phyloP scores from a whole-genome alignment of 495 filamentous ascomycete species.

The Lepidopterella palustris region DNA sequence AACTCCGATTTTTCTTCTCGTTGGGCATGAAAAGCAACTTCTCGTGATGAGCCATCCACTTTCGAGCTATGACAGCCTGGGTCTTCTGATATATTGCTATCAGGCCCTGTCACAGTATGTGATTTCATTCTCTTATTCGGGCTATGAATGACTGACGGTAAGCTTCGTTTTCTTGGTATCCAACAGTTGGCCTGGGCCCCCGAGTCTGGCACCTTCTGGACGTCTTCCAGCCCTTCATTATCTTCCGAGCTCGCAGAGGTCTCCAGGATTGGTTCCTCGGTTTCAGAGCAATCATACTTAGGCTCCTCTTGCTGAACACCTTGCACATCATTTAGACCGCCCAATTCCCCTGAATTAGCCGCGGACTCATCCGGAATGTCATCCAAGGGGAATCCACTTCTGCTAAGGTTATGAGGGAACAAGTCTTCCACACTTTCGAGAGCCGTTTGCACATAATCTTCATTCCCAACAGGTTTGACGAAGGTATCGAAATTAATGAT shows the following conservation, averaged over 20 bases:
- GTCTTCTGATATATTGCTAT: not conserved
- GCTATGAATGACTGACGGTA: not conserved
- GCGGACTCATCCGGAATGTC: not conserved
- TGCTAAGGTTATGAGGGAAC: slow-evolving; percentile 56
- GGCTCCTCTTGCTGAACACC: too few species aligned
- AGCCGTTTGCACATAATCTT: slow-evolving; percentile 59
- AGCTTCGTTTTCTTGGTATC: not conserved
- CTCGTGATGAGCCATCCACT: not conserved
- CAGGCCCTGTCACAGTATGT: not conserved
- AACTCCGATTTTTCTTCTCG: not conserved
- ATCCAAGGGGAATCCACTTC: not conserved
- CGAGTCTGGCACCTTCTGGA: too few species aligned
- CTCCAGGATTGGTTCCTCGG: too few species aligned
- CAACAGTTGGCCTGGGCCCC: not conserved
- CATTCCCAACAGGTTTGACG: slow-evolving; percentile 46
- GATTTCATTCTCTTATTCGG: not conserved
- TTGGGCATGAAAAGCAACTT: slow-evolving; percentile 13
- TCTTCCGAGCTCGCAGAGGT: too few species aligned
- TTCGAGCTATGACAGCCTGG: not conserved
- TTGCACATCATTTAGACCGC: not conserved
- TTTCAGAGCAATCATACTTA: too few species aligned
- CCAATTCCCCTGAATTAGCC: not conserved
- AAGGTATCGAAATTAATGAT: slow-evolving; percentile 58
- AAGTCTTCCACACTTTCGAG: slow-evolving; percentile 82
- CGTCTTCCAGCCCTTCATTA: too few species aligned